A percentile compares a stretch with the other conserved stretches of the same genome.
Evolutionary conservation across 805 yeast genomes (phyloP).

Genomic region (Lipomyces japonicus): DNA sequence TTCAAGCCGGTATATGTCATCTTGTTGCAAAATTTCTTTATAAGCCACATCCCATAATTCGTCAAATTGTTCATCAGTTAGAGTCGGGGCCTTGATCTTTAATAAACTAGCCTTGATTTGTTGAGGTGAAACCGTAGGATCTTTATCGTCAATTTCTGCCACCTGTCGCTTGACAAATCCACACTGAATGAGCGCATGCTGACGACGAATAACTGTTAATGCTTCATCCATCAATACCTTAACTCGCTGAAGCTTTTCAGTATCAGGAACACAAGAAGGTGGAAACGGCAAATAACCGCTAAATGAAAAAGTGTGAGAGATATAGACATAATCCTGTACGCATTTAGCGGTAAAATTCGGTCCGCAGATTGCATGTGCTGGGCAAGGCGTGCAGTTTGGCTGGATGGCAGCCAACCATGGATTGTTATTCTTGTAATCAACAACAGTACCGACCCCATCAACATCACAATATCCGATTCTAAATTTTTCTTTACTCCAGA

Average conservation of each 20-base stretch:
- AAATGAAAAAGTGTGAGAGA: slow-evolving; percentile 52
- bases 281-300: slow-evolving; percentile 58
- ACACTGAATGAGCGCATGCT: slow-evolving; percentile 63
- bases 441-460: slow-evolving; percentile 9
- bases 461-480: slow-evolving; percentile 21
- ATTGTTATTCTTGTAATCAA: neutral
- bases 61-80: slow-evolving; percentile 45
- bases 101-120: slow-evolving; percentile 25
- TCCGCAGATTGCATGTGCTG: slow-evolving; percentile 73
- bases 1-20: slow-evolving; percentile 12
- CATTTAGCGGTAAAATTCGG: slow-evolving; percentile 60
- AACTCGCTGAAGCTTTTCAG: slow-evolving; percentile 62
- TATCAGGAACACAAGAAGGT: slow-evolving; percentile 71
- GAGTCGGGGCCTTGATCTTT: slow-evolving; percentile 18
- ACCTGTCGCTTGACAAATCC: slow-evolving; percentile 28
- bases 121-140: slow-evolving; percentile 16
- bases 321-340: slow-evolving; percentile 57
- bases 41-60: slow-evolving; percentile 35
- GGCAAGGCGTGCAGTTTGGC: slow-evolving; percentile 74
- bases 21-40: slow-evolving; percentile 15
- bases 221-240: slow-evolving; percentile 64
- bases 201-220: slow-evolving; percentile 58
- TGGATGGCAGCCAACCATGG: slow-evolving; percentile 34
- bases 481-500: slow-evolving; percentile 12
- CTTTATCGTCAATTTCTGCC: slow-evolving; percentile 5